Evolutionary conservation across 768 basidiomycete genomes (phyloP).

Genomic region (Amyloporia xantha): DNA sequence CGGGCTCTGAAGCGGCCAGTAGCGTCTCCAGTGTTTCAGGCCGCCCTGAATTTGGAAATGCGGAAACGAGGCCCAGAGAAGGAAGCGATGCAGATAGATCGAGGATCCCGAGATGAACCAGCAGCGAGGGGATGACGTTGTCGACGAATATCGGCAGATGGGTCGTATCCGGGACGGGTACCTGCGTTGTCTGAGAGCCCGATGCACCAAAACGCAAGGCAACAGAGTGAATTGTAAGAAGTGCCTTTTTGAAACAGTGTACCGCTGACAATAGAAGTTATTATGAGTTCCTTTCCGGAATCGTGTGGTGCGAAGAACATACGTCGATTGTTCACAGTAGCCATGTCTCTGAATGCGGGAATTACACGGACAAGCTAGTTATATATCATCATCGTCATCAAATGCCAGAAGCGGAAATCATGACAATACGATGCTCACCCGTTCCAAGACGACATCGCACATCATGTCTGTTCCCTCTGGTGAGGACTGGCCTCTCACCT

Average conservation of each 20-base stretch:
- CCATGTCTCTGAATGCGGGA: constrained; percentile 80
- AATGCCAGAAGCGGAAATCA: constrained; percentile 5
- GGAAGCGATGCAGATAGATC: constrained; percentile 44
- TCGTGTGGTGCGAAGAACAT: too few relatives aligned
- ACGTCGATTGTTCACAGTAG: constrained; percentile 58
- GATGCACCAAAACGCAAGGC: constrained; percentile 56
- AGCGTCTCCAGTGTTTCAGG: constrained; percentile 33
- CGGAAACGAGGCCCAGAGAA: constrained; percentile 33
- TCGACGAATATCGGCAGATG: constrained; percentile 68
- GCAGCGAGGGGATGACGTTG: constrained; percentile 79
- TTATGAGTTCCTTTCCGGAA: too few relatives aligned
- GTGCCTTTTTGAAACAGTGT: constrained; percentile 86
- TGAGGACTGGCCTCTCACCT: constrained; percentile 8
- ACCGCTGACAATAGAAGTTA: constrained; percentile 56
- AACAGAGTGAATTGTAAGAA: constrained; percentile 74
- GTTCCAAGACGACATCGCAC: constrained; percentile 21
- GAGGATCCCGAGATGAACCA: constrained; percentile 70
- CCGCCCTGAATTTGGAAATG: constrained; percentile 45
- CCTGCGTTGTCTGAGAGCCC: constrained; percentile 49
- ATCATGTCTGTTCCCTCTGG: constrained; percentile 8
- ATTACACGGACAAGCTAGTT: constrained; percentile 67
- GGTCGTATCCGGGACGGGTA: constrained; percentile 37
- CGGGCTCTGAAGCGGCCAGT: constrained; percentile 21
- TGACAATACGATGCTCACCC: constrained; percentile 11
- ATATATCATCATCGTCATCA: neutral